phyloP scores from a whole-genome alignment of 1,284 basidiomycete species.

The Spongiforma sp. region DNA sequence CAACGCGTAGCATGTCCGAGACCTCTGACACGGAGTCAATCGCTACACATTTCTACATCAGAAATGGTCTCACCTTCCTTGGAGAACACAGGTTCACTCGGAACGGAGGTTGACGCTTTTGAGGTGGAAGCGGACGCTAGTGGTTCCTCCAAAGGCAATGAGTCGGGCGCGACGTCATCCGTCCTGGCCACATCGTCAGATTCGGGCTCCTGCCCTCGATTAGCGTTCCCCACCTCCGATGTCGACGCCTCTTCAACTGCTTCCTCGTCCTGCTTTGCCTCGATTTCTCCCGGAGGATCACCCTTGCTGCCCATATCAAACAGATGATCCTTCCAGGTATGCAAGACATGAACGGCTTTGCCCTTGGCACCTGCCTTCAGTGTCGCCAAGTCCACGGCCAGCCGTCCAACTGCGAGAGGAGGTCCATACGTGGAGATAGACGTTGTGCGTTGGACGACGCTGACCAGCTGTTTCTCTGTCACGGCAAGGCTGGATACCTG shows the following conservation, averaged over 20 bases:
- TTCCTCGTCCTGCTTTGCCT: slow-evolving; percentile 26
- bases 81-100: slow-evolving; percentile 17
- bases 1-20: slow-evolving; percentile 64
- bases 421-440: slow-evolving; percentile 40
- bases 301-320: slow-evolving; percentile 70
- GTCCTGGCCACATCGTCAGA: slow-evolving; percentile 19
- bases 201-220: slow-evolving; percentile 8
- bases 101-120: slow-evolving; percentile 11
- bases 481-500: slow-evolving; percentile 49
- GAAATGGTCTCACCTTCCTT: slow-evolving; percentile 31
- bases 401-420: slow-evolving; percentile 73
- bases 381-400: slow-evolving; percentile 61
- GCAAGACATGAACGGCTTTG: slow-evolving; percentile 72
- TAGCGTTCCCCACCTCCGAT: slow-evolving; percentile 12
- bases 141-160: slow-evolving; percentile 10
- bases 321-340: slow-evolving; percentile 73
- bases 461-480: slow-evolving; percentile 57
- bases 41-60: background rate
- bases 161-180: slow-evolving; percentile 9
- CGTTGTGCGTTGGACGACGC: slow-evolving; percentile 56
- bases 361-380: slow-evolving; percentile 60
- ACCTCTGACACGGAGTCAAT: slow-evolving; percentile 52
- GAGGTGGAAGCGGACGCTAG: slow-evolving; percentile 6
- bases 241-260: slow-evolving; percentile 20
- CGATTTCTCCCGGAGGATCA: slow-evolving; percentile 55